Evolutionary conservation across 2,329 filamentous ascomycete species (phyloP).

Genomic region (Lecanoromycetidae sp.): DNA sequence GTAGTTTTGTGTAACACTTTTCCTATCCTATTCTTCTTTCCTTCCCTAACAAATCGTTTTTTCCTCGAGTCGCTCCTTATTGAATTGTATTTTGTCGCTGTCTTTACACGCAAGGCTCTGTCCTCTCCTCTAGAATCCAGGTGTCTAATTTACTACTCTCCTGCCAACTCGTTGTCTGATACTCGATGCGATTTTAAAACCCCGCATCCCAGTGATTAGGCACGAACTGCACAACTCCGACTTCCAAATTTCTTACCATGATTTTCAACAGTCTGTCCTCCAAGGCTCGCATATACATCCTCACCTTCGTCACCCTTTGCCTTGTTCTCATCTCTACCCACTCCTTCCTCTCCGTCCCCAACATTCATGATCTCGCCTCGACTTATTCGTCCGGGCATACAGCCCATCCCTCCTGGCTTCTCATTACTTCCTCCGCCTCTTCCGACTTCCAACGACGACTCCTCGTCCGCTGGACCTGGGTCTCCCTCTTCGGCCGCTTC

Average conservation of each 20-base stretch:
- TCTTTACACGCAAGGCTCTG: not conserved
- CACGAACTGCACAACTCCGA: not conserved
- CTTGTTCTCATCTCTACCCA: not conserved
- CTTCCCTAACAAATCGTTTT: too few species aligned
- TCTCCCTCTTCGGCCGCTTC: not conserved
- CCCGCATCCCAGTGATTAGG: too few species aligned
- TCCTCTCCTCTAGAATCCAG: not conserved
- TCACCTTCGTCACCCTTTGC: not conserved
- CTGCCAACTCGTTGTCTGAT: not conserved
- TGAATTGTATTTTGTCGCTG: not conserved
- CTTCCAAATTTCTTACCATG: not conserved
- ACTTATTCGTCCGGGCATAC: not conserved
- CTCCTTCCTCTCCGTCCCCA: not conserved
- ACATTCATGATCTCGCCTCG: not conserved
- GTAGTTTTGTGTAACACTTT: too few species aligned
- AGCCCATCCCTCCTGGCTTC: conserved; percentile 1
- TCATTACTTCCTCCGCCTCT: conserved; percentile 1
- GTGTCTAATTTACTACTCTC: not conserved
- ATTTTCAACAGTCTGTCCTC: not conserved
- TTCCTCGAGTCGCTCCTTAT: not conserved
- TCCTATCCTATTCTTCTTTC: too few species aligned
- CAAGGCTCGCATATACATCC: not conserved
- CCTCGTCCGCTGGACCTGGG: conserved; percentile 2
- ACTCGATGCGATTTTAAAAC: not conserved
- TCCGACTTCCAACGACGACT: conserved; percentile 3